Evolutionary conservation across 345 rosid genomes (phyloP), one percentile per base, ranked within the genome.

Genomic region (Eucalyptus pumila): DNA sequence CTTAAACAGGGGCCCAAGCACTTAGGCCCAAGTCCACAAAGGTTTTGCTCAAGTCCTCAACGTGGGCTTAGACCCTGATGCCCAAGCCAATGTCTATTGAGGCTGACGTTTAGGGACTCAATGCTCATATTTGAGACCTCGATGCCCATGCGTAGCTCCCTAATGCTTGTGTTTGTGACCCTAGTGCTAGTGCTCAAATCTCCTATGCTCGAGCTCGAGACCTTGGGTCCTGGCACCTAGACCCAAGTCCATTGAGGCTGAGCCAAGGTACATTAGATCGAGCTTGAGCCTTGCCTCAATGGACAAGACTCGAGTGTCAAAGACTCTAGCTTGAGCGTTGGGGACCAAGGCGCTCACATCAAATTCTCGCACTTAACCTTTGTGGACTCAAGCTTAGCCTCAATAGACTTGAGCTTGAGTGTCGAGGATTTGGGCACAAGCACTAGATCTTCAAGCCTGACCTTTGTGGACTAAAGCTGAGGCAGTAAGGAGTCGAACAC

Each of bases 171-270:
- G 0, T 26, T 56, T 23, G 6, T 24, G 13, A 56, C 62, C 30
- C 30, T 23, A 26, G 13, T 24, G 62, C 62, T 56, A 56, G 62
- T 23, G 30, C 30, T 56, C 13, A 26, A 26, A 56, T 24, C 62
- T 56, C 62, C 62, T 26, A 23, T 56, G 30, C 62, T 0, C 24
- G 0, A 56, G 62, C 30, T 52, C 0, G 0, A 52, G 58, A 52
- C 26, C 58, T 4, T 0, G 2, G 0, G 58, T 8, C 58, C 0
- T 8, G 2, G 58, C 58, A 52, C 11, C 26, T 11, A 52, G 2
- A 52, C 58, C 58, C 58, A 52, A 26, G 62, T 24, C 30, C 14
- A 56, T 24, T 10, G 13, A 56, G 62, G 27, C 0, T 24, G 21
- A 14, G 30, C 30, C 30, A 0, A 56, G 58, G 58, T 52, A 9